Evolutionary conservation across 2,329 filamentous ascomycete species (phyloP).

Genomic region (Fusarium citri): DNA sequence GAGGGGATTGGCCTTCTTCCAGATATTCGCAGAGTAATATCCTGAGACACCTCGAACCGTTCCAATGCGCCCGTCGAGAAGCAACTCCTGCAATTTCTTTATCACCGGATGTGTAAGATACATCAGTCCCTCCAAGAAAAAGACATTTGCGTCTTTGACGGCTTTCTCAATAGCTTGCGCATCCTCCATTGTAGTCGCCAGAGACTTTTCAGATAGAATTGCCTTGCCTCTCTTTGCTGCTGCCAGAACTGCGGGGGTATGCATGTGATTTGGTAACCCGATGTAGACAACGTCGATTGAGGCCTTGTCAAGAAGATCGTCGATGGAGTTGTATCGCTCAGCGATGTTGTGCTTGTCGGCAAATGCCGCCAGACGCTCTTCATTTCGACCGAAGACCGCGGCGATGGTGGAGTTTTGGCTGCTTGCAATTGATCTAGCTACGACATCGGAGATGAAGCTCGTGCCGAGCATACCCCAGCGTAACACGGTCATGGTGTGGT

Average conservation of each 20-base stretch:
- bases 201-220: constrained; percentile 13
- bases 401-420: constrained; percentile 13
- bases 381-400: constrained; percentile 15
- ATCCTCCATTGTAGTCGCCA: constrained; percentile 18
- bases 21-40: constrained; percentile 20
- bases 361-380: not conserved
- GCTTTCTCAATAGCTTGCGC: not conserved
- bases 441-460: constrained; percentile 23
- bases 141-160: not conserved
- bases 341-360: constrained; percentile 9
- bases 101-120: constrained; percentile 13
- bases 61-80: constrained; percentile 6
- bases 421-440: constrained; percentile 13
- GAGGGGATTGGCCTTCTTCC: constrained; percentile 17
- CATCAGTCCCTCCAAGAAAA: constrained; percentile 15
- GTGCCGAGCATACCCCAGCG: constrained; percentile 25
- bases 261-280: constrained; percentile 25
- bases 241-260: constrained; percentile 16
- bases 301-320: constrained; percentile 9
- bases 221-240: constrained; percentile 23
- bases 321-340: constrained; percentile 8
- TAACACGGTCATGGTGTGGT: not conserved
- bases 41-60: not conserved
- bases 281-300: constrained; percentile 17
- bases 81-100: constrained; percentile 2